Evolutionary conservation across 805 yeast genomes (phyloP).

Genomic region (Kazachstania bromeliacearum): DNA sequence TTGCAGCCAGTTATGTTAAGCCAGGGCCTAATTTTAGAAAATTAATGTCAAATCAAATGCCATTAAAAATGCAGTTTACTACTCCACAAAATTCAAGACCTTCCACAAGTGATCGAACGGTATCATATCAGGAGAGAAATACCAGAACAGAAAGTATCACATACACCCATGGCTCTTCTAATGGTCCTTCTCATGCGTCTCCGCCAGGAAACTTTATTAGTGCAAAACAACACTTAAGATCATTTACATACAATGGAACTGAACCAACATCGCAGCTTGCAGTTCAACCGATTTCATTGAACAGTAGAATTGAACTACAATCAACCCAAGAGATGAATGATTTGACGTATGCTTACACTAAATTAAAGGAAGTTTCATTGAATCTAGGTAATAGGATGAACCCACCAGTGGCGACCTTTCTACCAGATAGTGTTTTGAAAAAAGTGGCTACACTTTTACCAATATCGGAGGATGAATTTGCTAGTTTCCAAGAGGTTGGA

Average conservation of each 20-base stretch:
- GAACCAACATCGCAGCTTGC: background rate
- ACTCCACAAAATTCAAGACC: conserved; percentile 14
- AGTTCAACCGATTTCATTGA: conserved; percentile 10
- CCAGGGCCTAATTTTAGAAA: conserved; percentile 45
- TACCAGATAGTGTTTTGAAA: conserved; percentile 20
- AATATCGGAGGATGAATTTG: conserved; percentile 18
- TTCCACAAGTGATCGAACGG: conserved; percentile 7
- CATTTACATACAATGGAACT: conserved; percentile 6
- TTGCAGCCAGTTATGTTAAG: conserved; percentile 66
- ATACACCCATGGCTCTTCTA: background rate
- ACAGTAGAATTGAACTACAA: conserved; percentile 6
- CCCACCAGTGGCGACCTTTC: conserved; percentile 18
- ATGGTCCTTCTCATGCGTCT: background rate
- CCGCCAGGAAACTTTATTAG: conserved; percentile 6
- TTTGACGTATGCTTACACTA: conserved; percentile 18
- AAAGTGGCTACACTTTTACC: conserved; percentile 23
- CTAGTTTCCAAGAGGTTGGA: conserved; percentile 13
- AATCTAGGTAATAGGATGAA: conserved; percentile 14
- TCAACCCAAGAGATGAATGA: conserved; percentile 21
- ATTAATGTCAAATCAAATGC: conserved; percentile 37
- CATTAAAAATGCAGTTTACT: conserved; percentile 45
- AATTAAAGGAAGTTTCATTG: conserved; percentile 16
- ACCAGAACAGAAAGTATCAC: background rate
- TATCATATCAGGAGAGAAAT: background rate
- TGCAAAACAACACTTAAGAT: conserved; percentile 11